phyloP scores from a whole-genome alignment of 116 monocot species.

The Trichopus zeylanicus region DNA sequence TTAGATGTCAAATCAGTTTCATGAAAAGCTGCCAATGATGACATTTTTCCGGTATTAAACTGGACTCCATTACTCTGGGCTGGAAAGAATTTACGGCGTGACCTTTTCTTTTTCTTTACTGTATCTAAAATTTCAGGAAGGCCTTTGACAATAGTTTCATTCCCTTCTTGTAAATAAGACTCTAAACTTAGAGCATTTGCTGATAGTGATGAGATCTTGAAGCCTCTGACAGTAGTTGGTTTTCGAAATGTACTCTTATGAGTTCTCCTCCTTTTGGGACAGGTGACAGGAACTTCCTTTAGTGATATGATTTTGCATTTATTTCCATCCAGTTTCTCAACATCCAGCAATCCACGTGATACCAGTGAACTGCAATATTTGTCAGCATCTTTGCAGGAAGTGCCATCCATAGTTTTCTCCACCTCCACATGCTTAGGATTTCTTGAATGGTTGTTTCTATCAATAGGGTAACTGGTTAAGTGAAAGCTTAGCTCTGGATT shows the following conservation, averaged over 20 bases:
- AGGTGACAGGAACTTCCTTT: constrained; percentile 1
- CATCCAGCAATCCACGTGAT: neutral
- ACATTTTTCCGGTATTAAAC: constrained; percentile 7
- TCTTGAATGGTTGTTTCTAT: constrained; percentile 1
- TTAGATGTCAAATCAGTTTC: constrained; percentile 6
- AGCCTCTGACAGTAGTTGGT: neutral
- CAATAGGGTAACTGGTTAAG: neutral
- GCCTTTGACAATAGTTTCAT: constrained; percentile 22
- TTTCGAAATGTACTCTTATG: constrained; percentile 2
- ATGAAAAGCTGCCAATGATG: constrained; percentile 1
- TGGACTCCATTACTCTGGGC: neutral
- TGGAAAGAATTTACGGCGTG: constrained; percentile 5
- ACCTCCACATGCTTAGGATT: constrained; percentile 3
- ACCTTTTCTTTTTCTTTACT: constrained; percentile 29
- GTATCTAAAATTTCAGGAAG: constrained; percentile 30
- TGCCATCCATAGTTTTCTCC: neutral
- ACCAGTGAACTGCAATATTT: neutral
- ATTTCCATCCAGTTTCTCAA: constrained; percentile 2
- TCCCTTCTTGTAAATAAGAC: constrained; percentile 11
- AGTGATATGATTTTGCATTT: constrained; percentile 2
- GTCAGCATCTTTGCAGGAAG: neutral
- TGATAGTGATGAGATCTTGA: constrained; percentile 9
- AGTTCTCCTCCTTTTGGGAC: constrained; percentile 45
- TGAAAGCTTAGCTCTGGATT: too few relatives aligned
- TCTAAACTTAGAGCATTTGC: constrained; percentile 6